A percentile compares a stretch with the other conserved stretches of the same genome.
These are phyloP conservation scores for Thalassiosira delicatula DNA, from an alignment of 352 stramenopile genomes.

Conservation along the genomic window DNA sequence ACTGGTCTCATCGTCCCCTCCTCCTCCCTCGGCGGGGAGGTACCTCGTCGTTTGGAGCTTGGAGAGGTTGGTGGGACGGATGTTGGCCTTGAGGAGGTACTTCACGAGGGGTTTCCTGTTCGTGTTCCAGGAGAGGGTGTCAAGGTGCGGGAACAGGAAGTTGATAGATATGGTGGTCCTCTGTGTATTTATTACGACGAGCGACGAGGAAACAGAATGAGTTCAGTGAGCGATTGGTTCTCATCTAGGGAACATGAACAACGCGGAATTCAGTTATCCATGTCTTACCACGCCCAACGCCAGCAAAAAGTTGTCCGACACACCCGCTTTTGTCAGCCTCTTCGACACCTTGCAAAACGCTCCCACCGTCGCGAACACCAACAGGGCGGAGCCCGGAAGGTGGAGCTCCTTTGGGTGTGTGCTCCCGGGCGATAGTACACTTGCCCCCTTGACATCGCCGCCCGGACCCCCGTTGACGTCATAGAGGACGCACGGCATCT, in stretches of 20 bases:
- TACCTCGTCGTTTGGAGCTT: constrained; percentile 75
- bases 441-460: constrained; percentile 47
- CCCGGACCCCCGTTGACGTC: neutral
- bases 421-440: too few species aligned
- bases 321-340: constrained; percentile 54
- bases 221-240: too few species aligned
- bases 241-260: constrained; percentile 4
- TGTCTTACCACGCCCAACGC: constrained; percentile 63
- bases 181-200: too few species aligned
- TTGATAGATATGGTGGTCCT: constrained; percentile 79
- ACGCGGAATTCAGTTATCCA: neutral
- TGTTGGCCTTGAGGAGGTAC: constrained; percentile 70
- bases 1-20: constrained; percentile 60
- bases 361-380: constrained; percentile 69
- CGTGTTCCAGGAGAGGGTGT: constrained; percentile 70
- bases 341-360: constrained; percentile 77
- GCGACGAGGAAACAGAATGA: too few species aligned
- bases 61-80: constrained; percentile 64
- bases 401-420: constrained; percentile 77
- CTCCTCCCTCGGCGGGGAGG: constrained; percentile 73
- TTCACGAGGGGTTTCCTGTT: constrained; percentile 75
- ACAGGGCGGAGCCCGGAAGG: constrained; percentile 71
- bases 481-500: constrained; percentile 25
- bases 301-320: constrained; percentile 77
- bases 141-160: constrained; percentile 78